phyloP scores from a whole-genome alignment of 2,329 filamentous ascomycete species.

The Aspergillus pseudoterreus region DNA sequence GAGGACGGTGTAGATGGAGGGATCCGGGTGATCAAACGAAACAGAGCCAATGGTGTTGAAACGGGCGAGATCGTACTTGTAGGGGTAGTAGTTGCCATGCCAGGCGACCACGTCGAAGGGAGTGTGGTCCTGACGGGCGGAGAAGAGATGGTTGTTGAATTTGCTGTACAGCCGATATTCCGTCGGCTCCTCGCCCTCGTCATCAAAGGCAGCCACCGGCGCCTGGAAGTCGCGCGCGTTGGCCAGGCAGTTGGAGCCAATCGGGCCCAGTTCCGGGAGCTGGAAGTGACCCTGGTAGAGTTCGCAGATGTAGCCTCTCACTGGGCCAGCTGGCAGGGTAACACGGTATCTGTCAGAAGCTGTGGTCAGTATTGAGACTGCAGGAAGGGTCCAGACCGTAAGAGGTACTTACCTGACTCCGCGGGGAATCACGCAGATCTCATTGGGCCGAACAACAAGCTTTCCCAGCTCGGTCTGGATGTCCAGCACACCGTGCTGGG shows the following conservation, averaged over 20 bases:
- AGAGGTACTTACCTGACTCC: slow-evolving; percentile 53
- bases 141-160: slow-evolving; percentile 65
- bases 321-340: slow-evolving; percentile 57
- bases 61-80: slow-evolving; percentile 75
- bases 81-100: slow-evolving; percentile 77
- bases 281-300: slow-evolving; percentile 69
- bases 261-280: slow-evolving; percentile 69
- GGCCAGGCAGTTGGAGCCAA: slow-evolving; percentile 70
- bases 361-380: not conserved
- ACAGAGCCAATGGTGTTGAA: slow-evolving; percentile 73
- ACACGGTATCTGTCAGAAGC: slow-evolving; percentile 57
- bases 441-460: slow-evolving; percentile 71
- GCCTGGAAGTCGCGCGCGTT: slow-evolving; percentile 73
- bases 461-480: slow-evolving; percentile 74
- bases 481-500: slow-evolving; percentile 70
- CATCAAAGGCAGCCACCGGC: slow-evolving; percentile 65
- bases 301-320: slow-evolving; percentile 71
- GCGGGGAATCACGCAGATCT: slow-evolving; percentile 72
- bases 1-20: slow-evolving; percentile 69
- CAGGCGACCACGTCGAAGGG: slow-evolving; percentile 77
- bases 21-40: slow-evolving; percentile 74
- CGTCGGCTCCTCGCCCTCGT: slow-evolving; percentile 51
- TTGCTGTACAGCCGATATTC: slow-evolving; percentile 59
- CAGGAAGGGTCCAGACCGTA: not conserved
- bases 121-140: slow-evolving; percentile 63